These are phyloP conservation scores for Trichophyton rubrum DNA, from an alignment of 2,329 filamentous ascomycete genomes.

Conservation along the genomic window DNA sequence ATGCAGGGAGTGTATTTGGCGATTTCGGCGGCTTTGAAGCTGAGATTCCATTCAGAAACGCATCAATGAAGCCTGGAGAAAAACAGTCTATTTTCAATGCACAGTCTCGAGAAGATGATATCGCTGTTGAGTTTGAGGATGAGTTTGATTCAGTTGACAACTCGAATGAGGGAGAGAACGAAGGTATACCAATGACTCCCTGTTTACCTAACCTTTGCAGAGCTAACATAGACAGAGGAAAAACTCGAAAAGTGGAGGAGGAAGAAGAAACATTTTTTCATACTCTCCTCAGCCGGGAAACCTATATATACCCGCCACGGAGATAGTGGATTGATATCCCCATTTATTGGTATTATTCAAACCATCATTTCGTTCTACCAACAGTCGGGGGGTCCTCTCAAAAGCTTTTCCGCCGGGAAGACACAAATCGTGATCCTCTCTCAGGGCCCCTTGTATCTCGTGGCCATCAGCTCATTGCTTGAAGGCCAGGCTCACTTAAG, in stretches of 20 bases:
- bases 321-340: conserved; percentile 76
- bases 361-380: conserved; percentile 98
- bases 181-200: not conserved
- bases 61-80: not conserved
- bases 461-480: conserved; percentile 82
- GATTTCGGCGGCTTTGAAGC: conserved; percentile 46
- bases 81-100: not conserved
- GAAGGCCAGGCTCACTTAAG: conserved; percentile 84
- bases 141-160: conserved; percentile 67
- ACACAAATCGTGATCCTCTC: conserved; percentile 76
- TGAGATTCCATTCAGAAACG: conserved; percentile 21
- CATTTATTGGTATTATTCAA: conserved; percentile 88
- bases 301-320: conserved; percentile 95
- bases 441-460: conserved; percentile 78
- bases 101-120: conserved; percentile 25
- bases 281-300: conserved; percentile 89
- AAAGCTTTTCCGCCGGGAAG: conserved; percentile 74
- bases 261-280: conserved; percentile 94
- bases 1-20: conserved; percentile 70
- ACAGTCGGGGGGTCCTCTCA: conserved; percentile 60
- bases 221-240: conserved; percentile 30
- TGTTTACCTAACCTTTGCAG: not conserved
- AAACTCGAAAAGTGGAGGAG: conserved; percentile 59
- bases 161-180: conserved; percentile 44
- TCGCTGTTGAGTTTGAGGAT: conserved; percentile 54